A percentile compares a stretch with the other conserved stretches of the same genome.
Evolutionary conservation across 345 rosid genomes (phyloP).

Genomic region (Cardamine chenopodiifolia): DNA sequence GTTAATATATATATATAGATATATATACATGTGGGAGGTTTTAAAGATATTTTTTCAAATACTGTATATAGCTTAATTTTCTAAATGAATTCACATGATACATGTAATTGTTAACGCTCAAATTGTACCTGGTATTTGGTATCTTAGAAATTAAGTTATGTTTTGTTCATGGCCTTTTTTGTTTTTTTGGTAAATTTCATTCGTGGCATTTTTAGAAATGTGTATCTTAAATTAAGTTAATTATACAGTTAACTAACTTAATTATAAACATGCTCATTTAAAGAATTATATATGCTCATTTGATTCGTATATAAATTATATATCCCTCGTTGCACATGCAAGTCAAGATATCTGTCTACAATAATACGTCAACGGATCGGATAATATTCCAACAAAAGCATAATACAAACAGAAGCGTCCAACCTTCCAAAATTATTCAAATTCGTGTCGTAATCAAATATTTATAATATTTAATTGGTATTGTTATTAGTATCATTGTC

Average conservation of each 20-base stretch:
- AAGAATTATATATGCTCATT: not conserved
- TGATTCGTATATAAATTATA: constrained; percentile 19
- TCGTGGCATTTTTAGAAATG: not conserved
- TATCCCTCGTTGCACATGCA: constrained; percentile 43
- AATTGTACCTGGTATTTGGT: not conserved
- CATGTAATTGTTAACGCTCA: not conserved
- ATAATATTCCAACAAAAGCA: constrained; percentile 45
- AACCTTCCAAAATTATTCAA: constrained; percentile 41
- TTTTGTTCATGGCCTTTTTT: not conserved
- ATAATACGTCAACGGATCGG: constrained; percentile 43
- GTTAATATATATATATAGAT: not conserved
- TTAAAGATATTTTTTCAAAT: too few species aligned
- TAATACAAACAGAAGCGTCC: constrained; percentile 47
- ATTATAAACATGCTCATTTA: not conserved
- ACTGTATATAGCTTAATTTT: too few species aligned
- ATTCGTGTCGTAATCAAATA: constrained; percentile 33
- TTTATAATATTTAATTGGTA: constrained; percentile 12
- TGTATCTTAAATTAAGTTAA: too few species aligned
- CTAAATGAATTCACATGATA: too few species aligned
- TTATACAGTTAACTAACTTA: too few species aligned
- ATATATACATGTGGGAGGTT: not conserved
- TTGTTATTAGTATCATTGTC: not conserved
- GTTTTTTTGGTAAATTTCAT: not conserved
- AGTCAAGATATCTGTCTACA: constrained; percentile 38
- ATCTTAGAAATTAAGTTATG: not conserved